These are phyloP conservation scores for Tubosaeta brunneosetosa DNA, from an alignment of 768 basidiomycete genomes.

Conservation along the genomic window DNA sequence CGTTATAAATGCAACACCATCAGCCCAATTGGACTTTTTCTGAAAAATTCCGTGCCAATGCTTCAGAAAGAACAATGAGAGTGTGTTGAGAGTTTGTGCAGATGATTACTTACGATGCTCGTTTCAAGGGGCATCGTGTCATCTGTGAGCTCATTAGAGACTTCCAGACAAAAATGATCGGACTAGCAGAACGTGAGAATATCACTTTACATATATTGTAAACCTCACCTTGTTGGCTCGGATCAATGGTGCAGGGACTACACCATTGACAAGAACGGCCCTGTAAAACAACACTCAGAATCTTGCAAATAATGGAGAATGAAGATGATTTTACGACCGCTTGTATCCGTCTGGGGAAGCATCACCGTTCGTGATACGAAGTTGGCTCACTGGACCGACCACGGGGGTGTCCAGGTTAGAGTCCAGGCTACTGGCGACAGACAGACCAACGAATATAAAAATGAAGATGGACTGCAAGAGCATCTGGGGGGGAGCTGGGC, in stretches of 20 bases:
- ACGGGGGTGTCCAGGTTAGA: no score
- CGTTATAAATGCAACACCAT: slow-evolving; percentile 34
- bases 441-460: no score
- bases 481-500: no score
- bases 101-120: slow-evolving; percentile 26
- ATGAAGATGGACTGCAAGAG: no score
- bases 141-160: slow-evolving; percentile 41
- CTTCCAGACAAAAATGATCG: slow-evolving; percentile 36
- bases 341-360: slow-evolving; percentile 43
- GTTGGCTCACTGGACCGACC: not conserved
- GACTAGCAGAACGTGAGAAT: slow-evolving; percentile 22
- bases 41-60: slow-evolving; percentile 28
- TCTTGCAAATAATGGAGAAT: not conserved
- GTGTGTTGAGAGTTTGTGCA: slow-evolving; percentile 1
- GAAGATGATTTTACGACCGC: slow-evolving; percentile 25
- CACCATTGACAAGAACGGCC: slow-evolving; percentile 36
- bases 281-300: slow-evolving; percentile 12
- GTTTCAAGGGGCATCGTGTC: slow-evolving; percentile 45
- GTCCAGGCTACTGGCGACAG: no score
- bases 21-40: slow-evolving; percentile 16
- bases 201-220: no score
- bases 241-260: slow-evolving; percentile 43
- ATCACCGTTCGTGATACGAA: slow-evolving; percentile 33
- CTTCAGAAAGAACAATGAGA: slow-evolving; percentile 17
- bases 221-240: slow-evolving; percentile 30